phyloP scores from a whole-genome alignment of 208 protist genomes.

The Acanthamoeba triangularis region DNA sequence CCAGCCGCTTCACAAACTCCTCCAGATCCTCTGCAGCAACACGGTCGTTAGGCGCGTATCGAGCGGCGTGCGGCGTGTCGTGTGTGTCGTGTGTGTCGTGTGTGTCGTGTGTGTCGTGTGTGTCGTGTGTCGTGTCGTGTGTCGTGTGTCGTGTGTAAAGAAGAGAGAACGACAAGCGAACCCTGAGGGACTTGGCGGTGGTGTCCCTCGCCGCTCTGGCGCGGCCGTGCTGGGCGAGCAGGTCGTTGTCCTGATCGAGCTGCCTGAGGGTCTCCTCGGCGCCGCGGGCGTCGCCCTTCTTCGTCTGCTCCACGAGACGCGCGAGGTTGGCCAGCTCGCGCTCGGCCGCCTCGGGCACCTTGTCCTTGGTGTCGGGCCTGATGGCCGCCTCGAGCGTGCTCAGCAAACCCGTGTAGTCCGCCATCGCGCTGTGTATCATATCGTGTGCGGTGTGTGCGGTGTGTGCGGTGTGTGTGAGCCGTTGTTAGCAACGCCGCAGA shows the following conservation, averaged over 20 bases:
- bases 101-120: no score
- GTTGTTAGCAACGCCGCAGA: neutral
- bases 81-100: no score
- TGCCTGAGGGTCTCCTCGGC: constrained; percentile 34
- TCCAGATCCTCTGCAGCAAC: constrained; percentile 5
- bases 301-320: neutral
- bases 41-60: no score
- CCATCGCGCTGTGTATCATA: neutral
- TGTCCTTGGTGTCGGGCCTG: constrained; percentile 44
- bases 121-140: neutral
- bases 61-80: no score
- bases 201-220: neutral
- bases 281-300: constrained; percentile 8
- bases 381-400: constrained; percentile 35
- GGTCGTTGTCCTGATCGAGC: constrained; percentile 9
- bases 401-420: constrained; percentile 22
- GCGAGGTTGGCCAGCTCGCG: constrained; percentile 30
- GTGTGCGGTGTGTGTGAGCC: no score
- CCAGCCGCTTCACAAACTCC: constrained; percentile 32
- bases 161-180: neutral
- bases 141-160: neutral
- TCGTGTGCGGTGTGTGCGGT: no score
- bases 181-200: neutral
- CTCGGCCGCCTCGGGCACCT: constrained; percentile 35
- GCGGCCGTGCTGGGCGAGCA: constrained; percentile 19